Percentiles rank a stretch among this genome's conserved stretches.
Conservation (phyloP, 306 rosid genomes). For the Carpinus fangiana region DNA sequence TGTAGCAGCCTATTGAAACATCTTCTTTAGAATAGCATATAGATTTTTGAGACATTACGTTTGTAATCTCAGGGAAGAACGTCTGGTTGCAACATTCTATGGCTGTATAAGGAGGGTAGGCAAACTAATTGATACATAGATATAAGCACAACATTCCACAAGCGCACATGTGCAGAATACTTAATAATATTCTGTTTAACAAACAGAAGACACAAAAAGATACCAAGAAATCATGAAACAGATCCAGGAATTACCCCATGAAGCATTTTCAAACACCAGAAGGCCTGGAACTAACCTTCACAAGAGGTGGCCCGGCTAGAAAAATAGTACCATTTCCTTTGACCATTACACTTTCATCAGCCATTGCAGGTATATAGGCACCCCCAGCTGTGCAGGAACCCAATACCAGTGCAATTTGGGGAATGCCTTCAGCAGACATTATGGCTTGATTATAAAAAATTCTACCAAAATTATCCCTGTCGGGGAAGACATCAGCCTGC, state of each 20-base stretch:
- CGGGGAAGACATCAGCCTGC: slow-evolving; percentile 97
- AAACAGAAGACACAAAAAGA: not conserved
- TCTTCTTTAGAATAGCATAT: slow-evolving; percentile 27
- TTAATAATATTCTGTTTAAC: not conserved
- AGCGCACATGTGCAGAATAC: not conserved
- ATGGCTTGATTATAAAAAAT: slow-evolving; percentile 87
- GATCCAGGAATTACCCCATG: slow-evolving; percentile 21
- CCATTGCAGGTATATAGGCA: slow-evolving; percentile 98
- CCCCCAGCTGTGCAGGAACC: slow-evolving; percentile 99
- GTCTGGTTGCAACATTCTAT: too few relatives aligned
- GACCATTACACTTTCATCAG: slow-evolving; percentile 99
- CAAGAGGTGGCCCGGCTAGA: slow-evolving; percentile 95
- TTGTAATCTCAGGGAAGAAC: too few relatives aligned
- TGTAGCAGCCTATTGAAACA: slow-evolving; percentile 80
- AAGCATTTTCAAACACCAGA: slow-evolving; percentile 24
- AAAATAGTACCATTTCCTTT: slow-evolving; percentile 95
- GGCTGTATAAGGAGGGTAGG: not conserved
- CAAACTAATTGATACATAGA: not conserved
- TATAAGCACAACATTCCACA: slow-evolving; percentile 10
- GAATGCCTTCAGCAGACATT: slow-evolving; percentile 88
- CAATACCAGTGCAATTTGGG: slow-evolving; percentile 88
- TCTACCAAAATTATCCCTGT: slow-evolving; percentile 88
- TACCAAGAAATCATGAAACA: slow-evolving; percentile 1
- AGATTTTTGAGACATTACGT: slow-evolving; percentile 15
- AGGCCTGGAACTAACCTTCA: slow-evolving; percentile 61